These are phyloP conservation scores for Ophiostoma ulmi DNA, from an alignment of 2,329 filamentous ascomycete genomes.

Conservation along the genomic window DNA sequence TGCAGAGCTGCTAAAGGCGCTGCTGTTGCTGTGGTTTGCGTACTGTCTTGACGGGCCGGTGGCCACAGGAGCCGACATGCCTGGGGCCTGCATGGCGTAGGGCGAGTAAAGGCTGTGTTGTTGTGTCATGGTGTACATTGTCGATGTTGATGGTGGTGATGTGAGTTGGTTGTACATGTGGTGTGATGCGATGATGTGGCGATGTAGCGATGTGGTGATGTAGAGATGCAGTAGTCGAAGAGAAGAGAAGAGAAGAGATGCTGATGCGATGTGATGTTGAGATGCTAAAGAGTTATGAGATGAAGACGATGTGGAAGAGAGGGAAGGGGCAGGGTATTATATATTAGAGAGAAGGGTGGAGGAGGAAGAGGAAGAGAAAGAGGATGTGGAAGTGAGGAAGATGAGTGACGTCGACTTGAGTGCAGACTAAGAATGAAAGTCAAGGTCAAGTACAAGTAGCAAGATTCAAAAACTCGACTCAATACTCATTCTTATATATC, in stretches of 20 bases:
- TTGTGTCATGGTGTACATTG: constrained; percentile 39
- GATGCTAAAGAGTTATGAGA: neutral
- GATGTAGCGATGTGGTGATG: neutral
- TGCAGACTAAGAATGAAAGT: neutral
- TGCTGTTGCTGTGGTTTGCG: constrained; percentile 73
- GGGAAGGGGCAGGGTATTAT: constrained; percentile 9
- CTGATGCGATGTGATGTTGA: neutral
- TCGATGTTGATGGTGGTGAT: constrained; percentile 36
- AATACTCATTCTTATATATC: neutral
- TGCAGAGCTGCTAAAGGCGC: constrained; percentile 88
- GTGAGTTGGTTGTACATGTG: neutral
- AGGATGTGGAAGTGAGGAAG: neutral
- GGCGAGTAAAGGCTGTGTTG: constrained; percentile 34
- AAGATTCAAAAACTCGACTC: neutral
- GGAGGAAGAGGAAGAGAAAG: neutral
- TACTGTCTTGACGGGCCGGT: constrained; percentile 56
- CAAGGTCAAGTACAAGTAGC: neutral
- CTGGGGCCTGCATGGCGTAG: constrained; percentile 34
- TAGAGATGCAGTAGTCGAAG: neutral
- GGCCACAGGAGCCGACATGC: constrained; percentile 30
- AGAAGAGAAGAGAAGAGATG: neutral
- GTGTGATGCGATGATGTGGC: neutral
- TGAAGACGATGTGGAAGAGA: neutral
- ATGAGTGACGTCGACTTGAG: neutral
- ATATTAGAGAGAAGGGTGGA: constrained; percentile 3